A percentile compares a stretch with the other conserved stretches of the same genome.
Conservation (phyloP, 73 alveolate genomes). For the Durusdinium trenchii region DNA sequence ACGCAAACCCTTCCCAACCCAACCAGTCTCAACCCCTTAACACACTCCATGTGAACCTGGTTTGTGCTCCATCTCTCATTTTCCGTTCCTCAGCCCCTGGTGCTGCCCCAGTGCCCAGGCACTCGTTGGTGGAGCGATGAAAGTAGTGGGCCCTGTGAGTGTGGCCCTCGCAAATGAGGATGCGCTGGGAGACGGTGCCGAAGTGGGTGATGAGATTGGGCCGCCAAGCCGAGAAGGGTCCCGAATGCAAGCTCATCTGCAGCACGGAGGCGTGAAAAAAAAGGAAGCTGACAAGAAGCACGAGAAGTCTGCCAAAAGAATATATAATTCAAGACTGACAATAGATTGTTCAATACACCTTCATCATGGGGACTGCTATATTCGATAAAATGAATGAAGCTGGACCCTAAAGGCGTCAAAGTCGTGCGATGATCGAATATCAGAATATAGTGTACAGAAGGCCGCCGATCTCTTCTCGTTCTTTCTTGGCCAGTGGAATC, state of each 20-base stretch:
- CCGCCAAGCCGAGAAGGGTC: conserved; percentile 86
- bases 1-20: background rate
- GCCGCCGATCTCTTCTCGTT: too few relatives aligned
- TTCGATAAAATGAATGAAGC: too few relatives aligned
- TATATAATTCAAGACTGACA: too few relatives aligned
- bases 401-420: too few relatives aligned
- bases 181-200: conserved; percentile 89
- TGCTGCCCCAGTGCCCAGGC: background rate
- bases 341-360: too few relatives aligned
- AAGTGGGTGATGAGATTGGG: background rate
- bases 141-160: conserved; percentile 44
- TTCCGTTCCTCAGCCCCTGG: background rate
- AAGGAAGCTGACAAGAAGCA: too few relatives aligned
- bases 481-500: too few relatives aligned
- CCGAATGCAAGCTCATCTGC: conserved; percentile 59
- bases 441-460: too few relatives aligned
- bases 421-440: too few relatives aligned
- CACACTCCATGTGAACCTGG: background rate
- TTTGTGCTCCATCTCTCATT: background rate
- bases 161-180: conserved; percentile 9
- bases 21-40: background rate
- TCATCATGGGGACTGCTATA: too few relatives aligned
- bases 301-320: too few relatives aligned
- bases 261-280: too few relatives aligned
- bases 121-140: conserved; percentile 53